Evolutionary conservation across 306 rosid species (phyloP), one percentile per base, ranked within the genome.

Genomic region (Fragaria ananassa): DNA sequence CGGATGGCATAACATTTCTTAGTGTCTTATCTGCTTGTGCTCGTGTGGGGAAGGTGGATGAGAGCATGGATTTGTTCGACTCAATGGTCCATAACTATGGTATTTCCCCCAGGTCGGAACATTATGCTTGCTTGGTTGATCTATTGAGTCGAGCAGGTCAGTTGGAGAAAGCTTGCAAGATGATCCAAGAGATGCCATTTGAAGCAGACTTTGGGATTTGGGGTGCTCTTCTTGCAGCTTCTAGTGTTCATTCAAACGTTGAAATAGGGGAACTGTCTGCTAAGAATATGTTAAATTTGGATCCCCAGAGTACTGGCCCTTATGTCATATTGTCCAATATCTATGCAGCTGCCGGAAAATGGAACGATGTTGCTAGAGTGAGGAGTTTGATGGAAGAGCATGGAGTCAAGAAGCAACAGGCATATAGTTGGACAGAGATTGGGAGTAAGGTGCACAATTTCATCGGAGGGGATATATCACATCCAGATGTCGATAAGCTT

Each of bases 1-100:
- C 88, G 17, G 86, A 89, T 70, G 88, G 76, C 57, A 80, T 85
- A 79, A 83, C 93, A 62, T 81, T 78, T 78, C 79, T 87, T 44
- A 73, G 80, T 47, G 67, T 83, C 74, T 68, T 80, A 57, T 87
- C 91, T 77, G 88, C 82, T 56, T 81, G 89, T 53, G 65, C 70
- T 21, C 75, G 51, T 74, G 75, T 27, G 0, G 71, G 79, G 19
- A 76, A 65, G 54, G 73, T 76, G 51, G 66, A 67, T 1, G 73
- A 66, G 72, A 37, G 79, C 53, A 74, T 74, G 34, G 44, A 57
- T 17, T 29, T 80, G 37, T 74, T 80, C 1, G 74, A 58, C 7
- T 23, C 47, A 35, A 80, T 80, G 83, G 70, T 56, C 13, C 41
- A 5, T 3, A 68, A 10, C 2, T 68, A 74, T 49, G 64, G 71